phyloP scores from a whole-genome alignment of 148 eudicot species.

The Fagopyrum esculentum region DNA sequence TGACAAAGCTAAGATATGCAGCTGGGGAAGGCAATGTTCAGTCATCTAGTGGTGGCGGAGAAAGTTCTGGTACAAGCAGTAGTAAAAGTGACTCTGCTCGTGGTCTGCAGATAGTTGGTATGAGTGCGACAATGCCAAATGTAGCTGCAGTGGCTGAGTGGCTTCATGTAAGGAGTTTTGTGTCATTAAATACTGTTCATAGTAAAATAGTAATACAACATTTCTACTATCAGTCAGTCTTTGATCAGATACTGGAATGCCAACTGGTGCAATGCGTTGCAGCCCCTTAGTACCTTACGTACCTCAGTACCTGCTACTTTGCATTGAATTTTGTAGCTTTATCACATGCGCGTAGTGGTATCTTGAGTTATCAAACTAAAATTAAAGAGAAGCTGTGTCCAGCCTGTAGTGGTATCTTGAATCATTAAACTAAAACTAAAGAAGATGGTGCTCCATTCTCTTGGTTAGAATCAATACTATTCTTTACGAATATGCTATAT shows the following conservation, averaged over 20 bases:
- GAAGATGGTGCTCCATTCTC: background rate
- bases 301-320: background rate
- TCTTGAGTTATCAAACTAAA: too few species aligned
- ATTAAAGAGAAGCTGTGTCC: too few species aligned
- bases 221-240: background rate
- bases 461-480: background rate
- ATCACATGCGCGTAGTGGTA: background rate
- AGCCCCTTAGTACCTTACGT: background rate
- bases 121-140: constrained; percentile 99
- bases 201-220: background rate
- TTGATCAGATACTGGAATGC: background rate
- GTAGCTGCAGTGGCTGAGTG: constrained; percentile 97
- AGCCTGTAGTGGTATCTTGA: background rate
- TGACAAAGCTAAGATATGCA: constrained; percentile 96
- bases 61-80: constrained; percentile 83
- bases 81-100: constrained; percentile 63
- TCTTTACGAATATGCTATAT: background rate
- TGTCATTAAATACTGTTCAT: background rate
- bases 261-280: background rate
- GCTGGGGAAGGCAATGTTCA: constrained; percentile 91
- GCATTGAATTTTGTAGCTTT: background rate
- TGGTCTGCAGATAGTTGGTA: constrained; percentile 96
- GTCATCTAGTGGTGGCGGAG: constrained; percentile 79
- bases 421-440: background rate
- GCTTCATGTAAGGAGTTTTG: constrained; percentile 73